Evolutionary conservation across 768 basidiomycete species (phyloP), one percentile per base, ranked within the genome.

Genomic region (Naganishia vishniacii): DNA sequence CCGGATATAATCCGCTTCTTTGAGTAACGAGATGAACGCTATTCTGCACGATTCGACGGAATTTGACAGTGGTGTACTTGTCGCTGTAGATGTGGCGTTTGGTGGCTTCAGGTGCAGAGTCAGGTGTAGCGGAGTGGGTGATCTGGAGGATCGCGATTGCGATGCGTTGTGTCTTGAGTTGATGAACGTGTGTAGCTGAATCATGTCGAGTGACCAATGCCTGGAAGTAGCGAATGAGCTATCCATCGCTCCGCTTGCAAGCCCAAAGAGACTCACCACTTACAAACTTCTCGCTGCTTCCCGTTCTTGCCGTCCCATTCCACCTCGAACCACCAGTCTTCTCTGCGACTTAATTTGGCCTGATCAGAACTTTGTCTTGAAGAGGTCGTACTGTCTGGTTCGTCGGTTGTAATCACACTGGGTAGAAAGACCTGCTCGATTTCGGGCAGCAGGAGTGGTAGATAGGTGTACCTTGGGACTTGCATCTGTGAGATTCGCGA

Each of bases 201-300:
- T 84, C 44, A 98, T 82, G 32, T 95, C 95, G 64, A 99, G 84
- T 51, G 94, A 87, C 95, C 94, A 98, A 77, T 99, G 93, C 93
- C 95, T 99, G 72, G 3, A 0, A n/a, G 9, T 31, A 11, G 3
- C 11, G 7, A 5, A 41, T 37, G 29, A 11, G 28, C 3, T 23
- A 49, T 25, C 18, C 37, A 1, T 32, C 26, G 3, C 2, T 2
- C 16, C 34, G 3, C 48, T 11, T 23, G 12, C 31, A 25, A 26
- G 1, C 34, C n/a, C 31, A 1, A 62, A 59, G 45, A 51, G 9
- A 81, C 84, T 67, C 63, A 94, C 94, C 94, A 97, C 79, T 91
- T 90, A 62, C 72, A 73, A 9, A 68, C 56, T 5, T 72, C 75
- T 63, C 71, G 28, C 29, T 51, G 42, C 32, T 23, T 47, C 25